Evolutionary conservation across 2,329 filamentous ascomycete genomes (phyloP).

Genomic region (Aspergillus pseudoterreus): DNA sequence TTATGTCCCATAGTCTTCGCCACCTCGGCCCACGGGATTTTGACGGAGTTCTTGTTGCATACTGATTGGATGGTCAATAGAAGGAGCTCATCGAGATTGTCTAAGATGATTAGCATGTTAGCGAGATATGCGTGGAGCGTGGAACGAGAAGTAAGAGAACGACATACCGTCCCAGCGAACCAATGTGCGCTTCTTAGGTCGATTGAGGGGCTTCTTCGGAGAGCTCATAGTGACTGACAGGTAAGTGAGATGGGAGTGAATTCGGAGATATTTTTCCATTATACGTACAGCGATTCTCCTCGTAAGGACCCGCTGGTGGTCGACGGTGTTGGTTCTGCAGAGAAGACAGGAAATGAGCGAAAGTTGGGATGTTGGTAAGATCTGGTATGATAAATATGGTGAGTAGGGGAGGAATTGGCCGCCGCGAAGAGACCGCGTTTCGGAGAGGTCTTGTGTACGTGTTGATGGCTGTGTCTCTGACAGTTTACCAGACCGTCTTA

Average conservation of each 20-base stretch:
- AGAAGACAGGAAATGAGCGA: too few relatives aligned
- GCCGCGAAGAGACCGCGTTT: too few relatives aligned
- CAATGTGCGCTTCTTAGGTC: slow-evolving; percentile 32
- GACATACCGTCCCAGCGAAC: slow-evolving; percentile 43
- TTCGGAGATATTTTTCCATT: background rate
- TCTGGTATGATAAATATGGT: too few relatives aligned
- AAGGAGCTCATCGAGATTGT: slow-evolving; percentile 41
- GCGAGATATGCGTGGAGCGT: background rate
- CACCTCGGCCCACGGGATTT: slow-evolving; percentile 42
- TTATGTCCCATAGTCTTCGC: slow-evolving; percentile 37
- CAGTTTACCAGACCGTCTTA: too few relatives aligned
- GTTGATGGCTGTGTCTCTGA: too few relatives aligned
- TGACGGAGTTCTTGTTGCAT: slow-evolving; percentile 35
- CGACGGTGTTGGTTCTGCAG: too few relatives aligned
- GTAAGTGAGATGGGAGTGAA: background rate
- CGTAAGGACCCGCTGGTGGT: background rate
- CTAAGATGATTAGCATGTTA: slow-evolving; percentile 25
- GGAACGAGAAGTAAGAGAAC: background rate
- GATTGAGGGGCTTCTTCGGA: slow-evolving; percentile 15
- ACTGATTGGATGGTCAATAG: slow-evolving; percentile 41
- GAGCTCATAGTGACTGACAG: background rate
- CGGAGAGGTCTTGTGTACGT: too few relatives aligned
- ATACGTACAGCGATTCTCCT: background rate
- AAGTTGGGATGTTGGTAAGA: too few relatives aligned
- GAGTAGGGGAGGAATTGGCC: too few relatives aligned